Evolutionary conservation across 106 monocot species (phyloP).

Genomic region (Platanthera zijinensis): DNA sequence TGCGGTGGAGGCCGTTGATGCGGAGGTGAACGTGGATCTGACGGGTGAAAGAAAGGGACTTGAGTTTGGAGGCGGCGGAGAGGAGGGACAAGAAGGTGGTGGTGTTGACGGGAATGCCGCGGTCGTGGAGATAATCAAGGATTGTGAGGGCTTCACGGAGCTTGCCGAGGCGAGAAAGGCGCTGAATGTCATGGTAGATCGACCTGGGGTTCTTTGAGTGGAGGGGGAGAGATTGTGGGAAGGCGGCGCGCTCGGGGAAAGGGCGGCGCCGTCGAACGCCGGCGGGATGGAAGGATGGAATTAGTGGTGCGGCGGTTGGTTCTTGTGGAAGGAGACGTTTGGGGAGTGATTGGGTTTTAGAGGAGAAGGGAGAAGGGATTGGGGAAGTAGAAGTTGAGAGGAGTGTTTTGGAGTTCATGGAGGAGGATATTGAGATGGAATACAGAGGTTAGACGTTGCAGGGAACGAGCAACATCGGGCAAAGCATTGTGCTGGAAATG

Average conservation of each 20-base stretch:
- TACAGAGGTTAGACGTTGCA: neutral
- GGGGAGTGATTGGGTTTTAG: neutral
- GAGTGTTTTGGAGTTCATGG: conserved; percentile 21
- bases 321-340: neutral
- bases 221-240: conserved; percentile 52
- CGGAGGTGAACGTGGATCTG: conserved; percentile 65
- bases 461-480: too few species aligned
- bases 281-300: neutral
- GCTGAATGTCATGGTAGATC: conserved; percentile 42
- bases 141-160: conserved; percentile 52
- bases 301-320: neutral
- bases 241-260: conserved; percentile 14
- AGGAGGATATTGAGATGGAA: neutral
- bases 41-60: conserved; percentile 25
- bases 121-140: conserved; percentile 79
- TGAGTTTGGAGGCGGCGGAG: conserved; percentile 44
- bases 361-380: neutral
- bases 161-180: conserved; percentile 38
- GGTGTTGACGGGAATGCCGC: conserved; percentile 57
- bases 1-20: conserved; percentile 37
- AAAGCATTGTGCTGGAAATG: too few species aligned
- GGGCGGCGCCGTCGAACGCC: neutral
- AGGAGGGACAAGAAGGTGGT: conserved; percentile 83
- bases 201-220: conserved; percentile 68
- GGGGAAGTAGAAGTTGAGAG: conserved; percentile 5